Evolutionary conservation across 2,329 filamentous ascomycete genomes (phyloP), one percentile per base, ranked within the genome.

Genomic region (Ceratocystis albifundus): DNA sequence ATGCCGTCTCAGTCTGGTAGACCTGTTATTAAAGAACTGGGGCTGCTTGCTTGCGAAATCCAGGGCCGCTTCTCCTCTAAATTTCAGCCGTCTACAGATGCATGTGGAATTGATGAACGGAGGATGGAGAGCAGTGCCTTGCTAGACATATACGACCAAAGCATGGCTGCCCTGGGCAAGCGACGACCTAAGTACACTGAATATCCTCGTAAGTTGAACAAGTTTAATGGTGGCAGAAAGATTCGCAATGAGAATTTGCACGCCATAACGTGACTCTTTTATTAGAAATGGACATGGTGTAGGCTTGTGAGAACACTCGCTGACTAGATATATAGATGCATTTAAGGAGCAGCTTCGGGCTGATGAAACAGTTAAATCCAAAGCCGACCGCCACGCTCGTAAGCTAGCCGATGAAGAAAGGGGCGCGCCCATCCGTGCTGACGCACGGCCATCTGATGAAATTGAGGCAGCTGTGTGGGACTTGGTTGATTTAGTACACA

Each of bases 401-500:
- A 78, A 77, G 68, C 75, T 78, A 53, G 67, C 73, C 64, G 76
- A 78, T 66, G 74, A 75, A 66, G 77, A 75, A 66, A 73, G 74
- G 22, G 74, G 71, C 44, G 78, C 77, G 62, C 75, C 76, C 12
- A 72, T 78, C 28, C 78, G 79, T n/a, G 69, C 77, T 36, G 74
- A 75, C 3, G 74, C 71, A 2, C 78, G 79, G 4, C 82, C 82
- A 1, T 68, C 71, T 7, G 77, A 82, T 61, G 73, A 75, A 8
- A 74, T 76, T 17, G 79, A 79, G 66, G 80, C 77, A 28, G 79
- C 79, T 28, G 77, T 76, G 2, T 84, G 81, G 80, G 82, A 84
- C 70, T 75, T 78, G 0, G 77, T 81, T 68, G 80, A 80, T 20
- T 77, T 81, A 61, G 77, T 82, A 15, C 72, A 79, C 65, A 73